Evolutionary conservation across 345 rosid species (phyloP).

Genomic region (Mallotus nudiflorus): DNA sequence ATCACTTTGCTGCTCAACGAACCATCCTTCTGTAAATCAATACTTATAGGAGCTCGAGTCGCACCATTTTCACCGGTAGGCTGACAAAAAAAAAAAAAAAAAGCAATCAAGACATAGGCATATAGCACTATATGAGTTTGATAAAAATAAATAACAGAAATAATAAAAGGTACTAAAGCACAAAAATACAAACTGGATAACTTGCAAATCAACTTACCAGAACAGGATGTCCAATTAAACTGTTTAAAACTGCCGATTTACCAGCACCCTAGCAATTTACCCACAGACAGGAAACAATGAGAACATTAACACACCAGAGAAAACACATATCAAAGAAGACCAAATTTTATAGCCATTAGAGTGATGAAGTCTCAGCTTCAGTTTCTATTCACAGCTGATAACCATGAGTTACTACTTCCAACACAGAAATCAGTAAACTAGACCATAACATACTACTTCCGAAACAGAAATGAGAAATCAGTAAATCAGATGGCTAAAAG

Average conservation of each 20-base stretch:
- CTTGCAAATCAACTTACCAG: constrained; percentile 56
- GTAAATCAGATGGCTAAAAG: too few species aligned
- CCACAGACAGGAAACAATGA: constrained; percentile 6
- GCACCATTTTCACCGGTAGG: constrained; percentile 99
- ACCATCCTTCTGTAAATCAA: constrained; percentile 66
- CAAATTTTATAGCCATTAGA: too few species aligned
- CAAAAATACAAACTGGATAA: not conserved
- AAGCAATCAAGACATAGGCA: not conserved
- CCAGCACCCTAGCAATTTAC: constrained; percentile 82
- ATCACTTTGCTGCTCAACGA: constrained; percentile 80
- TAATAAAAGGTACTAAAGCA: not conserved
- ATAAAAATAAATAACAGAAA: not conserved
- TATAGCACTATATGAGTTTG: not conserved
- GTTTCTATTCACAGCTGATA: too few species aligned
- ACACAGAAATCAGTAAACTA: not conserved
- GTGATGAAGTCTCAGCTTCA: too few species aligned
- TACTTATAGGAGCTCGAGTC: constrained; percentile 90
- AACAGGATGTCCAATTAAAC: constrained; percentile 94
- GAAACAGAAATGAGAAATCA: too few species aligned
- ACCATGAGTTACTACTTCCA: not conserved
- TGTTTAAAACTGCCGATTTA: constrained; percentile 89
- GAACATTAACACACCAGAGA: too few species aligned
- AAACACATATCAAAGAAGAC: too few species aligned
- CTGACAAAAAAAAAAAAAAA: constrained; percentile 31
- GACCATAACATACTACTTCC: not conserved